Base-by-base conservation (phyloP, 257 asterid species). In the Fraxinus americana region DNA sequence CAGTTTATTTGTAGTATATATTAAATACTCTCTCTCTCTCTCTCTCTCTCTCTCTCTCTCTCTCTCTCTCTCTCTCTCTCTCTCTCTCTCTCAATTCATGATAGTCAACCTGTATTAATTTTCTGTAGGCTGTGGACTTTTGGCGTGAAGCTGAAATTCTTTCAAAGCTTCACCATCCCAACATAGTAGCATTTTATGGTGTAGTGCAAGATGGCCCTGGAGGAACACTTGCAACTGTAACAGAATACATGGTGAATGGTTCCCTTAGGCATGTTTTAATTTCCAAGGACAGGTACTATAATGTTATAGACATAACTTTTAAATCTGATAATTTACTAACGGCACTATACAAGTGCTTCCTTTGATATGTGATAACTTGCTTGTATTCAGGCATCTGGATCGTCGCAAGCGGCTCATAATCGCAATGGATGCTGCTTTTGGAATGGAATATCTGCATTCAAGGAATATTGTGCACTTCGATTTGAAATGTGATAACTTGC, bases 371-470 rank as follows among this genome's bases (percentile, higher is more conserved):
- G 36, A 34, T 34, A 4, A 32, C 35, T 32, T 32, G 5, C 66
- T 21, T 68, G 81, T 73, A 69, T 77, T 67, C 82, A 93, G 98
- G 92, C 91, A 94, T 88, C 94, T 92, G 75, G 97, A 94, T 86
- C 96, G 96, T 43, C 98, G 97, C 82, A 94, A 92, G 89, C 83
- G 96, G 82, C 93, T 93, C 77, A 89, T 90, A 78, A 94, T 94
- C 65, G 98, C 98, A 54, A 91, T 88, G 93, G 98, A 92, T 89
- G 98, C 98, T 19, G 98, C 98, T 79, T 94, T 94, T 67, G 98
- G 98, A 72, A 90, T 94, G 98, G 98, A 94, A 79, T 94, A 94
- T 81, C 79, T 94, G 89, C 98, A 94, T 77, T 90, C 98, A 25
- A 94, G 92, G 91, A 94, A 88, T 85, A 90, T 94, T 78, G 98